phyloP scores from a whole-genome alignment of 2,329 filamentous ascomycete genomes.

The Beauveria caledonica region DNA sequence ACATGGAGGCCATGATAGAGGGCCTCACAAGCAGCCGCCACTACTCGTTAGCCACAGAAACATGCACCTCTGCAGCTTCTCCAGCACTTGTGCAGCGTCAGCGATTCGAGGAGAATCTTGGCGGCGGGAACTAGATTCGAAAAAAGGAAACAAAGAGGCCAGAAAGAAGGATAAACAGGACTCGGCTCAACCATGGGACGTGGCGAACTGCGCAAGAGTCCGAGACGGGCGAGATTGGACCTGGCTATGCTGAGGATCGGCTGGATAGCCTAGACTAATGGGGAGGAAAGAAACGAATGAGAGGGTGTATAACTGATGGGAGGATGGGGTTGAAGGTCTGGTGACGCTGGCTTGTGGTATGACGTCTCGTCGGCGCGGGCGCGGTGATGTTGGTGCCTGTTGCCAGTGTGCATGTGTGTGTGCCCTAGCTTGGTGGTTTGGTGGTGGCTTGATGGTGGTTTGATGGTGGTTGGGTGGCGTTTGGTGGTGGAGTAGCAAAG shows the following conservation, averaged over 20 bases:
- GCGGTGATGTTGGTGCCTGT: not conserved
- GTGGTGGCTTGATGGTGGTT: not conserved
- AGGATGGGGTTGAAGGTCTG: slow-evolving; percentile 3
- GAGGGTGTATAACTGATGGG: not conserved
- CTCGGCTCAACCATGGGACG: not conserved
- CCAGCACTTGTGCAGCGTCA: not conserved
- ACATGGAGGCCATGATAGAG: not conserved
- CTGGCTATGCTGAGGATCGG: not conserved
- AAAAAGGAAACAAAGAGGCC: not conserved
- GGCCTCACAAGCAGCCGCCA: not conserved
- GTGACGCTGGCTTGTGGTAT: slow-evolving; percentile 10
- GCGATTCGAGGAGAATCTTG: not conserved
- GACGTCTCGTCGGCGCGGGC: slow-evolving; percentile 7
- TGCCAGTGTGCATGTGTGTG: not conserved
- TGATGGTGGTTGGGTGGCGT: too few species aligned
- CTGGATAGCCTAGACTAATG: not conserved
- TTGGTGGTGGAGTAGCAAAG: too few species aligned
- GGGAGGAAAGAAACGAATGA: not conserved
- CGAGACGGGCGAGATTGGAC: not conserved
- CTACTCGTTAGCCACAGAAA: not conserved
- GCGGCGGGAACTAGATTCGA: not conserved
- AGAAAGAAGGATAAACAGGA: not conserved
- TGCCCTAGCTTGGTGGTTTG: not conserved
- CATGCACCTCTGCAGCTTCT: not conserved
- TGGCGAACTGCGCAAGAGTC: not conserved